Conservation (phyloP, 805 yeast species). For the Starmerella potacharoeniae region DNA sequence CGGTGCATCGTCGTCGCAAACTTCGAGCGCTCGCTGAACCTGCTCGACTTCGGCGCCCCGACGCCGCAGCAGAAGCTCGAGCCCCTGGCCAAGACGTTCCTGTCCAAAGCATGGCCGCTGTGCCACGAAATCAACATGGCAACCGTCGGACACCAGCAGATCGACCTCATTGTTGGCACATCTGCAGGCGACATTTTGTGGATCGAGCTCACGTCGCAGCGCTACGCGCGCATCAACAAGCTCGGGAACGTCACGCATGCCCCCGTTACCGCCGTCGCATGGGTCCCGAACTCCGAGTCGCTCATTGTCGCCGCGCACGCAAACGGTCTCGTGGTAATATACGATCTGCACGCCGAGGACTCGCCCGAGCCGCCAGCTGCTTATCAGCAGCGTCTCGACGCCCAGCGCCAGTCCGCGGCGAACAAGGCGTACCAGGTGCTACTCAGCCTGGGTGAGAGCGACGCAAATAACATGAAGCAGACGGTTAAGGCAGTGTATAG, state of each 20-base stretch:
- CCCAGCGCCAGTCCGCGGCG: not conserved
- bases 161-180: slow-evolving; percentile 51
- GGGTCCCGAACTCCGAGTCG: slow-evolving; percentile 37
- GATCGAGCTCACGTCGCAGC: slow-evolving; percentile 42
- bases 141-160: slow-evolving; percentile 25
- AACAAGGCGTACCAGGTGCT: not conserved
- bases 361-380: slow-evolving; percentile 13
- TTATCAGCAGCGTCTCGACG: not conserved
- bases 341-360: slow-evolving; percentile 43
- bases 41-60: slow-evolving; percentile 23
- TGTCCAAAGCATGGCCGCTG: slow-evolving; percentile 32
- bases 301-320: slow-evolving; percentile 46
- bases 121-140: slow-evolving; percentile 28
- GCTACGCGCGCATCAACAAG: slow-evolving; percentile 44
- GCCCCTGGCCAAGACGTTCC: slow-evolving; percentile 30
- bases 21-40: slow-evolving; percentile 14
- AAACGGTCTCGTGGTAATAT: slow-evolving; percentile 48
- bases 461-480: slow-evolving; percentile 1
- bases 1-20: slow-evolving; percentile 26
- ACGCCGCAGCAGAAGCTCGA: slow-evolving; percentile 21
- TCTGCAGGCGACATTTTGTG: slow-evolving; percentile 58
- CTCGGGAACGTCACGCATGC: slow-evolving; percentile 35
- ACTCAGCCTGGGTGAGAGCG: slow-evolving; percentile 4
- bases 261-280: slow-evolving; percentile 38
- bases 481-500: slow-evolving; percentile 42